These are phyloP conservation scores for Hibiscus tridactylites DNA, from an alignment of 345 rosid species.

Conservation along the genomic window DNA sequence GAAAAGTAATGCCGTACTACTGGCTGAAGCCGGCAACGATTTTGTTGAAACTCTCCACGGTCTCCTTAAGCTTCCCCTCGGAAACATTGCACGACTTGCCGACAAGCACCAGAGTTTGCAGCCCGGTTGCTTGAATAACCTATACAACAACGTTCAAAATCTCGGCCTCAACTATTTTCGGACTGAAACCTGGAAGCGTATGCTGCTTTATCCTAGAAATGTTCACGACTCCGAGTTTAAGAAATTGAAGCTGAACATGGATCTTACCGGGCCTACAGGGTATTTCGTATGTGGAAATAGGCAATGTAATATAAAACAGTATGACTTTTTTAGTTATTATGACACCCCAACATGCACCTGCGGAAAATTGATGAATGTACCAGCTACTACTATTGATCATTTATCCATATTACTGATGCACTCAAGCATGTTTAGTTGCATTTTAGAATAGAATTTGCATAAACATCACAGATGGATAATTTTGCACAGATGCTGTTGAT, in stretches of 20 bases:
- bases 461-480: too few relatives aligned
- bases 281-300: background rate
- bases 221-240: background rate
- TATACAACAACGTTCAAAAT: background rate
- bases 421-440: too few relatives aligned
- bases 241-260: background rate
- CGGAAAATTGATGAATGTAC: background rate
- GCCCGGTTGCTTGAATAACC: too few relatives aligned
- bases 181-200: background rate
- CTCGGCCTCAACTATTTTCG: background rate
- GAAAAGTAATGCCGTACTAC: too few relatives aligned
- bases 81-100: too few relatives aligned
- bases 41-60: background rate
- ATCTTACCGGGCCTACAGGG: background rate
- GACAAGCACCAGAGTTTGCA: too few relatives aligned
- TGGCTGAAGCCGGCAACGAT: background rate
- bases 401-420: too few relatives aligned
- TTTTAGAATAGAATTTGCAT: too few relatives aligned
- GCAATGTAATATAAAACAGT: background rate
- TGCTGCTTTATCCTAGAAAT: background rate
- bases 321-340: background rate
- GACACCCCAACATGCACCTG: background rate
- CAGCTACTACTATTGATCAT: too few relatives aligned
- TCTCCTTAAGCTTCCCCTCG: too few relatives aligned
- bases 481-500: too few relatives aligned